These are phyloP conservation scores for Mallotus repandus DNA, from an alignment of 441 rosid genomes.

Conservation along the genomic window DNA sequence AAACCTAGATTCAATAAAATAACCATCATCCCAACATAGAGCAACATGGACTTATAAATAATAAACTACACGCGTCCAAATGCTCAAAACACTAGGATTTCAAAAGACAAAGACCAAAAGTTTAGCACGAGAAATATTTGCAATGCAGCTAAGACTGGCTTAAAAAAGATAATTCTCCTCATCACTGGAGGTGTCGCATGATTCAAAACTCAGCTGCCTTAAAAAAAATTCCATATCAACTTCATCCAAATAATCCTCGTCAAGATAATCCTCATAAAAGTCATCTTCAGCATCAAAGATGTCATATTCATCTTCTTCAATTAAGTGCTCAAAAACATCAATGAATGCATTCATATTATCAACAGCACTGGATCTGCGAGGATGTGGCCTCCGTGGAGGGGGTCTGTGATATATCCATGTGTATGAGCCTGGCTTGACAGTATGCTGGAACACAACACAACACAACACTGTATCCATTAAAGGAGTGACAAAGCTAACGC, in stretches of 20 bases:
- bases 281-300: constrained; percentile 46
- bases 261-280: constrained; percentile 44
- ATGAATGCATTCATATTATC: constrained; percentile 42
- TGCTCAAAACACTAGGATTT: constrained; percentile 11
- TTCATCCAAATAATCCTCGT: constrained; percentile 36
- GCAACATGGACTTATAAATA: background rate
- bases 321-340: constrained; percentile 47
- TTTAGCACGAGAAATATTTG: constrained; percentile 12
- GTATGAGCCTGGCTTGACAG: constrained; percentile 80
- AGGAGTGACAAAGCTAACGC: constrained; percentile 40
- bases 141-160: constrained; percentile 23
- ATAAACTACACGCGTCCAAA: constrained; percentile 17
- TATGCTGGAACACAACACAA: constrained; percentile 78
- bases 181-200: constrained; percentile 50
- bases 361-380: constrained; percentile 41
- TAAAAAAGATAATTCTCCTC: constrained; percentile 37
- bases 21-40: background rate
- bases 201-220: constrained; percentile 43
- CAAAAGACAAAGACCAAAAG: constrained; percentile 18
- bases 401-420: constrained; percentile 65
- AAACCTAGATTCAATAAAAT: constrained; percentile 15
- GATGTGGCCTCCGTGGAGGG: constrained; percentile 55
- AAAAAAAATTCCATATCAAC: constrained; percentile 52
- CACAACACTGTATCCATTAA: constrained; percentile 55
- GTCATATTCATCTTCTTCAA: constrained; percentile 47